Percentiles rank a stretch among this genome's conserved stretches.
These are phyloP conservation scores for Alternaria dauci DNA, from an alignment of 2,329 filamentous ascomycete genomes.

Conservation along the genomic window DNA sequence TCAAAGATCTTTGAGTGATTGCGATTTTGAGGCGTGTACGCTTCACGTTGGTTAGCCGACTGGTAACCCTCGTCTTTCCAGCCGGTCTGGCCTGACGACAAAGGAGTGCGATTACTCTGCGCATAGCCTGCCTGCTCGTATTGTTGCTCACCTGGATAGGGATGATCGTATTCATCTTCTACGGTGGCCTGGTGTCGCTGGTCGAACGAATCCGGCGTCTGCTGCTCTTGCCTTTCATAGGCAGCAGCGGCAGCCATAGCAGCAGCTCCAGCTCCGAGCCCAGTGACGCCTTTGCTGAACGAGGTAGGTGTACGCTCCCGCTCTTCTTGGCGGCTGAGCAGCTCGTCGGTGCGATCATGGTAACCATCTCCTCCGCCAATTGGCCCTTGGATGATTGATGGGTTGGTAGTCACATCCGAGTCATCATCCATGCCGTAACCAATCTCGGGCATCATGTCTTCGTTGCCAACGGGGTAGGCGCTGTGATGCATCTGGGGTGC, in stretches of 20 bases:
- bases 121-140: constrained; percentile 44
- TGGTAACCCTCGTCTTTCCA: constrained; percentile 87
- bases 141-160: constrained; percentile 46
- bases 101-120: constrained; percentile 44
- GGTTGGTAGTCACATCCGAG: constrained; percentile 81
- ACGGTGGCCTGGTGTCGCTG: constrained; percentile 48
- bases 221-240: constrained; percentile 48
- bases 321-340: constrained; percentile 46
- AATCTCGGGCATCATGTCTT: constrained; percentile 79
- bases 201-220: constrained; percentile 36
- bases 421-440: constrained; percentile 68
- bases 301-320: constrained; percentile 44
- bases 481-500: constrained; percentile 70
- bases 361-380: constrained; percentile 64
- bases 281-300: constrained; percentile 42
- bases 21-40: constrained; percentile 55
- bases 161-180: constrained; percentile 49
- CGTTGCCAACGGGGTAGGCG: constrained; percentile 69
- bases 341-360: constrained; percentile 53
- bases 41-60: constrained; percentile 71
- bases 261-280: constrained; percentile 56
- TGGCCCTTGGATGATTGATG: constrained; percentile 80
- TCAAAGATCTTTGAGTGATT: constrained; percentile 60
- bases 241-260: constrained; percentile 64
- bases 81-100: constrained; percentile 61